These are phyloP conservation scores for Ilyonectria robusta DNA, from an alignment of 2,329 filamentous ascomycete species.

Conservation along the genomic window DNA sequence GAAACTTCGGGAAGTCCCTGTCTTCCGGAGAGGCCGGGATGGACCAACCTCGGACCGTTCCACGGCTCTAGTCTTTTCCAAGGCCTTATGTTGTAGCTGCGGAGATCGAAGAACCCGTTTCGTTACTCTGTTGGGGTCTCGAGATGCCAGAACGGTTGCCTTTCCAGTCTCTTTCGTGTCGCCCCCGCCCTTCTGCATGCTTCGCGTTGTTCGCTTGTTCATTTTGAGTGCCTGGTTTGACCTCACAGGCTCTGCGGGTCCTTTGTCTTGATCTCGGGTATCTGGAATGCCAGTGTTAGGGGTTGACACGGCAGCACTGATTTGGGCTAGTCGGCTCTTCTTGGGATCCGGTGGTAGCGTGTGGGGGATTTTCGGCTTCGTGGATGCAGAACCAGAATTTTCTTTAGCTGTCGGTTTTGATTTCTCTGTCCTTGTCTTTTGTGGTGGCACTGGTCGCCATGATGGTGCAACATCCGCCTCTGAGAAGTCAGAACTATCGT, in stretches of 20 bases:
- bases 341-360: not conserved
- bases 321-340: not conserved
- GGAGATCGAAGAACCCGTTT: not conserved
- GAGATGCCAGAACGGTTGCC: constrained; percentile 13
- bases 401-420: not conserved
- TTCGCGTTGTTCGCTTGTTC: constrained; percentile 13
- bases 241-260: not conserved
- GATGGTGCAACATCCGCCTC: constrained; percentile 13
- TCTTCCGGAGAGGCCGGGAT: constrained; percentile 22
- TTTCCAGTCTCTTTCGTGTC: not conserved
- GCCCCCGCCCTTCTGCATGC: constrained; percentile 10
- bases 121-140: constrained; percentile 12
- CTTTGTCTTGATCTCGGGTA: not conserved
- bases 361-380: not conserved
- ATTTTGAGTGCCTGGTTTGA: no score
- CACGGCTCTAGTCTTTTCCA: not conserved
- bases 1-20: constrained; percentile 39
- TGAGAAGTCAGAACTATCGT: constrained; percentile 19
- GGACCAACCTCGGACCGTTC: not conserved
- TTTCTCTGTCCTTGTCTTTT: not conserved
- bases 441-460: not conserved
- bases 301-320: not conserved
- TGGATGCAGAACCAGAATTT: no score
- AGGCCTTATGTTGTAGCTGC: not conserved
- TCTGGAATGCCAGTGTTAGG: not conserved